Base-by-base conservation (phyloP, 169 alveolate species). In the Neospora caninum region DNA sequence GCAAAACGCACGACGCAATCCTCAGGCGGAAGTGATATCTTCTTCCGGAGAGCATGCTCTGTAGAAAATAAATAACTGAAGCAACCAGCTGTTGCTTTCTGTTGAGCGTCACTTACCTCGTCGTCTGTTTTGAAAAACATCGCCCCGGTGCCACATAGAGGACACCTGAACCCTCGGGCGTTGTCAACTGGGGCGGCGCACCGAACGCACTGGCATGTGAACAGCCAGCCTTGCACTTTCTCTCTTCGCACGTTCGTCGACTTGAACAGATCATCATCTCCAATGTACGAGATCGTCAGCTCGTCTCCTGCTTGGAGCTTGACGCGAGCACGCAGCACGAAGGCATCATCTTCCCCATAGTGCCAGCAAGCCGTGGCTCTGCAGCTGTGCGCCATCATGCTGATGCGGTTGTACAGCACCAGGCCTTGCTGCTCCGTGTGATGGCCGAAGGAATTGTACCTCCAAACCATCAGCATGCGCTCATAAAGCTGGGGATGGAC, bases 221-320 rank as follows among this genome's bases (percentile, higher is more conserved):
- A 96, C 82, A 95, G 78, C 97, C 97, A 96, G 31, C 96, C 96
- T 13, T 39, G 39, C 34, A 87, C 78, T 38, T 92, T 95, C 58
- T 92, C 96, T 34, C 94, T 87, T 20, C 96, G 36, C n/a, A 92
- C 88, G 54, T 94, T 88, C 0, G 97, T 94, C 67, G 96, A 93
- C 70, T 96, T 96, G 94, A 96, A 95, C 39, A 96, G 95, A 34
- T 96, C 97, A 29, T 96, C 97, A 89, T 96, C 97, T 6, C 97
- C 96, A 49, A 96, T 96, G 92, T 96, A 96, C 64, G 97, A 95
- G 58, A 96, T 96, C 22, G 97, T 95, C 22, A 96, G 92, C 80
- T 96, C 97, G 89, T 95, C 97, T 39, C 97, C 97, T 34, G 92
- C 92, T 27, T 91, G 93, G 41, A 96, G 67, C 49, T 91, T 87